phyloP scores from a whole-genome alignment of 2,329 filamentous ascomycete species.

The Grosmannia huntii region DNA sequence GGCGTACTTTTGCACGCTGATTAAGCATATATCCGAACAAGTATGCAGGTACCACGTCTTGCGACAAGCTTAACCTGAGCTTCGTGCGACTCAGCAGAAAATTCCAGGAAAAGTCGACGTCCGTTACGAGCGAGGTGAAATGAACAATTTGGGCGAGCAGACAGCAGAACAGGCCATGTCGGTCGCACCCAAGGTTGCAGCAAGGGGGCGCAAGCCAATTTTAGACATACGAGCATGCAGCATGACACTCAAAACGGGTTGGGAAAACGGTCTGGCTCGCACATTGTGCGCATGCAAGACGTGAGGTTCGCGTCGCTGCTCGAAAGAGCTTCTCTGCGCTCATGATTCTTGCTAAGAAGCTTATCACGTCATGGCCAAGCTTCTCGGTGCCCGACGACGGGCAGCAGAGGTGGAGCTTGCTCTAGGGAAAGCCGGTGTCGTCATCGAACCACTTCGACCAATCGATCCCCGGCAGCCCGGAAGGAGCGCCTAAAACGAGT shows the following conservation, averaged over 20 bases:
- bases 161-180: neutral
- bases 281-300: too few relatives aligned
- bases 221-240: neutral
- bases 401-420: neutral
- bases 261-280: too few relatives aligned
- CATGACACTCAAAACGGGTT: too few relatives aligned
- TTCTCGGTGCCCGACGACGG: neutral
- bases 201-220: neutral
- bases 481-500: neutral
- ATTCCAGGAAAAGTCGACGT: too few relatives aligned
- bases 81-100: too few relatives aligned
- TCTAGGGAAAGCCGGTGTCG: neutral
- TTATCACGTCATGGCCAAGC: neutral
- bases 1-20: neutral
- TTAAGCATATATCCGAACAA: neutral
- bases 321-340: neutral
- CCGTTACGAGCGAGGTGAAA: neutral
- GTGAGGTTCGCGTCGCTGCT: neutral
- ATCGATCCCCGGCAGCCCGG: too few relatives aligned
- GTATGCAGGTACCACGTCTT: neutral
- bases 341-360: neutral
- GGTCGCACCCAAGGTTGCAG: neutral
- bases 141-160: neutral
- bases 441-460: neutral
- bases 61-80: neutral